Percentiles rank a stretch among this genome's conserved stretches.
These are phyloP conservation scores for Lecanoromycetidae sp. DNA, from an alignment of 2,329 filamentous ascomycete species.

Conservation along the genomic window DNA sequence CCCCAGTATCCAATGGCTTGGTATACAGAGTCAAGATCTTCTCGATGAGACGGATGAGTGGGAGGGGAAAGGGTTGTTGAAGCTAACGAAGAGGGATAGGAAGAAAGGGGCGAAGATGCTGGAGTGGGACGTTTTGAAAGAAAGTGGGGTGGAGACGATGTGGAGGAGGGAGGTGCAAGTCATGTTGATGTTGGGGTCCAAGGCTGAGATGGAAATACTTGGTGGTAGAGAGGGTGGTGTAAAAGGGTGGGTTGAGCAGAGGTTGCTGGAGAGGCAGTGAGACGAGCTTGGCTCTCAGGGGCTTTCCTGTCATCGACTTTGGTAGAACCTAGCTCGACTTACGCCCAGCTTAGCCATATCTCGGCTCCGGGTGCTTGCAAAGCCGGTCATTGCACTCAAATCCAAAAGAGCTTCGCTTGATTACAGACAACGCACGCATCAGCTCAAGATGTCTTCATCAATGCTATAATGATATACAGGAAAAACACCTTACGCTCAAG, in stretches of 20 bases:
- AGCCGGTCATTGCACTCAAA: no score
- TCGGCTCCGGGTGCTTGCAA: background rate
- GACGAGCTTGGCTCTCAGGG: background rate
- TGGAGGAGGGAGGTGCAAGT: slow-evolving; percentile 44
- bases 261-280: slow-evolving; percentile 20
- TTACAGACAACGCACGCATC: no score
- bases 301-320: background rate
- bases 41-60: slow-evolving; percentile 23
- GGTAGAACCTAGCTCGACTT: background rate
- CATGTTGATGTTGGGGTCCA: slow-evolving; percentile 51
- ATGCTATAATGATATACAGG: no score
- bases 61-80: slow-evolving; percentile 33
- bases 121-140: slow-evolving; percentile 30
- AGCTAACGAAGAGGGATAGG: slow-evolving; percentile 42
- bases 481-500: no score
- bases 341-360: background rate
- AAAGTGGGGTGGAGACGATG: slow-evolving; percentile 32
- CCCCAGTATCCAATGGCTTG: slow-evolving; percentile 44
- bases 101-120: slow-evolving; percentile 45
- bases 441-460: no score
- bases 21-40: slow-evolving; percentile 36
- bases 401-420: no score
- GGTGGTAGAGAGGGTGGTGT: slow-evolving; percentile 33
- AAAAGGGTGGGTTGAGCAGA: slow-evolving; percentile 32
- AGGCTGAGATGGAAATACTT: slow-evolving; percentile 50